Base-by-base conservation (phyloP, 2,329 filamentous ascomycete genomes). In the Aspergillus sergii region DNA sequence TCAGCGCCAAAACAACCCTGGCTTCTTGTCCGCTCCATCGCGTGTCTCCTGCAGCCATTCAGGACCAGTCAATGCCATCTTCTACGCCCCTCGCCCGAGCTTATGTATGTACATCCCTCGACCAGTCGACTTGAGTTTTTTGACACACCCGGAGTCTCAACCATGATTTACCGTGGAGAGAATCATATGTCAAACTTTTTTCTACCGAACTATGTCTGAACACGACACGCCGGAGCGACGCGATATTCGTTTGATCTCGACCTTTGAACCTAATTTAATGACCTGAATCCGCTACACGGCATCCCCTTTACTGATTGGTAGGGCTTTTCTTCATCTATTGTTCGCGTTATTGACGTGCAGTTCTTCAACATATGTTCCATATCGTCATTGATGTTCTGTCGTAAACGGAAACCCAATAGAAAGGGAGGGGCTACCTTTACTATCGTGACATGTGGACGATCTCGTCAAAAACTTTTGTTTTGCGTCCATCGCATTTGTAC, bases 1-100 rank as follows among this genome's bases (percentile, higher is more conserved):
- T 65, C 69, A 61, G 60, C 67, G 43, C 32, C 68, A 66, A 67
- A 66, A 70, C 69, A 53, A 59, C 64, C 69, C 69, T 71, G 66
- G 64, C 66, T 64, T 71, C 28, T 65, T 58, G 53, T 57, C 59
- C 63, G 68, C 66, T 71, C 69, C 67, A 69, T 69, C 61, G 64
- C 67, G 64, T 67, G 50, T 67, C 46, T 56, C 26, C 62, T 48
- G 62, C 61, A 63, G 46, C 59, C 56, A 46, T 36, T 58, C 58
- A 46, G 41, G 26, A n/a, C 32, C 50, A 50, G 45, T 46, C 53
- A 30, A 21, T 50, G 54, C 41, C 45, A 32, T 36, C 32, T 55
- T 60, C 28, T 26, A 34, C 34, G 41, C 60, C 55, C 55, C 34
- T 45, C 55, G n/a, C 39, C 55, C 60, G 55, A 56, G 51, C 58